Evolutionary conservation across 768 basidiomycete genomes (phyloP).

Genomic region (Grammothele lineata): DNA sequence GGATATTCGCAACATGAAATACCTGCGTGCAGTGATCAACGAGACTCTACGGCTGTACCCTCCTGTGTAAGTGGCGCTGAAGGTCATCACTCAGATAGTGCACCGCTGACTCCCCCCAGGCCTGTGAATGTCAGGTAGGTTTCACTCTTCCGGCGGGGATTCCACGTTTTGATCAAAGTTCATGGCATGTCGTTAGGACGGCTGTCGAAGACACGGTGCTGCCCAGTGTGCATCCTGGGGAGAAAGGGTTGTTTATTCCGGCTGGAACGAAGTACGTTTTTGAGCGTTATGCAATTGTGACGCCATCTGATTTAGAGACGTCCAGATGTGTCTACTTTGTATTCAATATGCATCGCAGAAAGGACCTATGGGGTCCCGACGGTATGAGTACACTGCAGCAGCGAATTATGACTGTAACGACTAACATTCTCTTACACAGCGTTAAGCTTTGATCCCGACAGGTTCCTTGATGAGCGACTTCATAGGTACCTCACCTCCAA

Average conservation of each 20-base stretch:
- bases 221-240: slow-evolving; percentile 19
- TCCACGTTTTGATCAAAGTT: not conserved
- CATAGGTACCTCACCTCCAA: slow-evolving; percentile 47
- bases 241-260: slow-evolving; percentile 2
- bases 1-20: slow-evolving; percentile 55
- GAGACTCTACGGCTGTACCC: slow-evolving; percentile 23
- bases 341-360: slow-evolving; percentile 32
- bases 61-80: slow-evolving; percentile 4
- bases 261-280: slow-evolving; percentile 10
- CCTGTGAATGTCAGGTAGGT: slow-evolving; percentile 8
- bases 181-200: slow-evolving; percentile 5
- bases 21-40: slow-evolving; percentile 22
- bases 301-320: too few species aligned
- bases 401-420: too few species aligned
- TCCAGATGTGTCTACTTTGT: slow-evolving; percentile 18
- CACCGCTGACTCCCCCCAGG: not conserved
- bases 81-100: slow-evolving; percentile 3
- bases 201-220: slow-evolving; percentile 23
- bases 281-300: not conserved
- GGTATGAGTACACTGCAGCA: slow-evolving; percentile 11
- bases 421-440: slow-evolving; percentile 1
- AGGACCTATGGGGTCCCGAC: slow-evolving; percentile 55
- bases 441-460: slow-evolving; percentile 51
- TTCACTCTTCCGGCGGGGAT: too few species aligned
- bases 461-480: slow-evolving; percentile 54